phyloP scores from a whole-genome alignment of 148 eudicot genomes.

The Limonium bicolor region DNA sequence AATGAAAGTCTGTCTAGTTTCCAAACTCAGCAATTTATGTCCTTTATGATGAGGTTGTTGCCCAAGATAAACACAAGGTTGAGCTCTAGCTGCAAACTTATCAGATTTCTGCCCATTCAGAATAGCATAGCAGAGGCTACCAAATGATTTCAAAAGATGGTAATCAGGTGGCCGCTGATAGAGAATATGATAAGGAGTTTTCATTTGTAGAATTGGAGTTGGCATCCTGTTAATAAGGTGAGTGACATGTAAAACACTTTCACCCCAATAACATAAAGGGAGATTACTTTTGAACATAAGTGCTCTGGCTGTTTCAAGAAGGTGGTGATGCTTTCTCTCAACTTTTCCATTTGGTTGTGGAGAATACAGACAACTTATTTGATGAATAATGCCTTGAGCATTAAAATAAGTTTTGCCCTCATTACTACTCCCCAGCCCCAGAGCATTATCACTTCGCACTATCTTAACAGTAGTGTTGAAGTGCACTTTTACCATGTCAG shows the following conservation, averaged over 20 bases:
- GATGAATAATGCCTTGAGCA: background rate
- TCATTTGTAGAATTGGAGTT: background rate
- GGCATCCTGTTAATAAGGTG: constrained; percentile 20
- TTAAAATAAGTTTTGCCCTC: background rate
- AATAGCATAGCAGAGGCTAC: background rate
- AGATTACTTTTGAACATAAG: constrained; percentile 22
- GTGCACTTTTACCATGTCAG: background rate
- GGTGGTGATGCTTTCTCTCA: background rate
- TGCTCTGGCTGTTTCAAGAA: constrained; percentile 1
- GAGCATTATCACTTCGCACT: background rate
- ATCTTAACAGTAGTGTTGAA: background rate
- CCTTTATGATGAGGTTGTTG: background rate
- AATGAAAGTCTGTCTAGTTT: background rate
- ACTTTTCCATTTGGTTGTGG: background rate
- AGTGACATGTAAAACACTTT: background rate
- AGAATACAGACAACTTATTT: background rate
- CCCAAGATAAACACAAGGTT: background rate
- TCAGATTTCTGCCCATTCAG: background rate
- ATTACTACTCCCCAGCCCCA: background rate
- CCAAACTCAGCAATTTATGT: background rate
- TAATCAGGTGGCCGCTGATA: background rate
- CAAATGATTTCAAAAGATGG: background rate
- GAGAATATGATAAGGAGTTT: background rate
- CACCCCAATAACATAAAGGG: background rate
- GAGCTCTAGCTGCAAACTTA: background rate